Evolutionary conservation across 139 green algal genomes (phyloP), one percentile per base, ranked within the genome.

Genomic region (Penium margaritaceum): DNA sequence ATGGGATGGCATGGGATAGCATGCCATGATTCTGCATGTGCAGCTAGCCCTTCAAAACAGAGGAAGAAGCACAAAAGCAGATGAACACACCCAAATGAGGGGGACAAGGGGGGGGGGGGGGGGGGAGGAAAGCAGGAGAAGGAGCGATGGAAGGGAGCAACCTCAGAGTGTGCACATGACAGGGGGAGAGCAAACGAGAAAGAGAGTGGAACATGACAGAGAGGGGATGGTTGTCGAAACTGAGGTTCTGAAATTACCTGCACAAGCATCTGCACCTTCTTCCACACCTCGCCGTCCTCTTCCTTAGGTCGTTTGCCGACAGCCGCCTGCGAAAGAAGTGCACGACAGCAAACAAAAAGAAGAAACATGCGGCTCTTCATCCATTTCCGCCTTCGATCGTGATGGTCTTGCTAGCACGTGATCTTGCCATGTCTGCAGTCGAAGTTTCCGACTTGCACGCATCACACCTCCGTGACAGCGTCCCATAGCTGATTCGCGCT

Each of bases 201-300:
- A 60, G 51, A 60, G 15, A 27, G 51, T n/a, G 14, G 19, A 60
- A n/a, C 51, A 60, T 32, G 5, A 60, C 12, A 60, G 12, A 60
- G 21, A 17, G 19, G 14, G 51, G 15, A 32, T 60, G 12, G 51
- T 27, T 32, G 51, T 60, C 5, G 12, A 5, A 32, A 51, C 41
- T 9, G 12, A 12, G 9, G 12, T 53, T 69, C 15, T 53, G 62
- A 24, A 57, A 32, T 9, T 7, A 77, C 70, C 70, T 77, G 70
- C 34, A 77, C 47, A 36, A 73, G 24, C 12, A 43, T 19, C 55
- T 77, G 70, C 19, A 30, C 24, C 2, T 7, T n/a, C 38, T 76
- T 77, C 62, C 4, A 76, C 4, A 76, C 9, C 19, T 76, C 68
- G 4, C 21, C 68, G n/a, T 46, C 64, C 3, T 72, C 63, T 12